Evolutionary conservation across 2,329 filamentous ascomycete species (phyloP), one percentile per base, ranked within the genome.

Genomic region (Colletotrichum graminicola): DNA sequence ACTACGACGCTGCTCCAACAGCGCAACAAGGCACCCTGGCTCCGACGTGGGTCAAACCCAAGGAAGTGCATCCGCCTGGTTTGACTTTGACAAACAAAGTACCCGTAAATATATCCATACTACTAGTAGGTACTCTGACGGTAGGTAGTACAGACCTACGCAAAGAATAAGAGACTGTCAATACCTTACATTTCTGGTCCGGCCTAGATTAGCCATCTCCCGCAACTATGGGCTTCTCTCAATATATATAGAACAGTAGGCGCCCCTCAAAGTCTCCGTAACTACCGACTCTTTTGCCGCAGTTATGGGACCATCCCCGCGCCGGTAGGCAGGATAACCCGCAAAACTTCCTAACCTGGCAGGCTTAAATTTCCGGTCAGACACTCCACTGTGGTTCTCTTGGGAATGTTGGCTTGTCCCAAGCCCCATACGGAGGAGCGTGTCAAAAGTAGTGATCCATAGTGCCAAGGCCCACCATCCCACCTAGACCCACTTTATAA

Each of bases 231-330:
- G 4, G 11, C 2, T 6, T 18, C n/a, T 18, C n/a, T 5, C 54
- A 60, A 54, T 66, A 2, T 29, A 57, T 29, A 16, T 14, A 59
- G n/a, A 29, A 57, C 43, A 39, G 32, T 59, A n/a, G 29, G 7
- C 39, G 6, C 45, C 18, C 49, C 52, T 32, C n/a, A 16, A 29
- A 41, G 14, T 29, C 26, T 36, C 18, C 45, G 45, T 45, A 61
- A 54, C 64, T 66, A 54, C 64, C 56, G 64, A 62, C 18, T n/a
- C 23, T n/a, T 29, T 45, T 67, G 64, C 67, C 67, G 39, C 47
- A 47, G 39, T 26, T 43, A 12, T n/a, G 61, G 21, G 45, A 10
- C 7, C 29, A 5, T 36, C 26, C 43, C 23, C 26, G 43, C 34
- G 23, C 32, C 49, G 43, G 57, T 29, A 32, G 23, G 12, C 10